A percentile compares a stretch with the other conserved stretches of the same genome.
Conservation (phyloP, 805 yeast genomes). For the Cyberlindnera saturnus region DNA sequence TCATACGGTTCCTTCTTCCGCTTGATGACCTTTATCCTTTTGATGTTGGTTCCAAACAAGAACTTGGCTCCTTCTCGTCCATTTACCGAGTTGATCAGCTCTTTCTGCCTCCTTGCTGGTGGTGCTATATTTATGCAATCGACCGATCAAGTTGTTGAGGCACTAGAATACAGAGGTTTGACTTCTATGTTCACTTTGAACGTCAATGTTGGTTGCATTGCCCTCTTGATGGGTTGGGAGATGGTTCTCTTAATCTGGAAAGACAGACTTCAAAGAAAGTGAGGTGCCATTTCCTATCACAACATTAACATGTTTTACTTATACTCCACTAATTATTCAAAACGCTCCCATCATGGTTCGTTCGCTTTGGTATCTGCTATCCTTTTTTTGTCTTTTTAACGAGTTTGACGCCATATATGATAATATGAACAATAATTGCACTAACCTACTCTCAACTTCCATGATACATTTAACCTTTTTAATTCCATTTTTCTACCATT, state of each 20-base stretch:
- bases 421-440: too few species aligned
- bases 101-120: constrained; percentile 80
- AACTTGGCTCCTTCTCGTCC: constrained; percentile 57
- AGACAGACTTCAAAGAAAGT: constrained; percentile 37
- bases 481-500: too few species aligned
- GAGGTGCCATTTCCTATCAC: not conserved
- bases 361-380: too few species aligned
- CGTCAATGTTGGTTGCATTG: constrained; percentile 71
- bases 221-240: constrained; percentile 84
- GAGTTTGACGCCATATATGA: not conserved
- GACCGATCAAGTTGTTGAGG: constrained; percentile 78
- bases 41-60: constrained; percentile 40
- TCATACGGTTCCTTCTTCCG: constrained; percentile 81
- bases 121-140: constrained; percentile 91
- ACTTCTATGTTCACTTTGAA: constrained; percentile 90
- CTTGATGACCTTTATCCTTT: constrained; percentile 50
- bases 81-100: constrained; percentile 73
- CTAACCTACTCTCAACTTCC: too few species aligned
- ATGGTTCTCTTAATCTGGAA: constrained; percentile 63
- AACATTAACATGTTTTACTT: not conserved
- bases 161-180: constrained; percentile 74
- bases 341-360: too few species aligned
- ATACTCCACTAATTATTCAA: not conserved
- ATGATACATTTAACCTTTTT: too few species aligned
- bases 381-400: not conserved